Base-by-base conservation (phyloP, 2,329 filamentous ascomycete species). In the Bertia moriformis region DNA sequence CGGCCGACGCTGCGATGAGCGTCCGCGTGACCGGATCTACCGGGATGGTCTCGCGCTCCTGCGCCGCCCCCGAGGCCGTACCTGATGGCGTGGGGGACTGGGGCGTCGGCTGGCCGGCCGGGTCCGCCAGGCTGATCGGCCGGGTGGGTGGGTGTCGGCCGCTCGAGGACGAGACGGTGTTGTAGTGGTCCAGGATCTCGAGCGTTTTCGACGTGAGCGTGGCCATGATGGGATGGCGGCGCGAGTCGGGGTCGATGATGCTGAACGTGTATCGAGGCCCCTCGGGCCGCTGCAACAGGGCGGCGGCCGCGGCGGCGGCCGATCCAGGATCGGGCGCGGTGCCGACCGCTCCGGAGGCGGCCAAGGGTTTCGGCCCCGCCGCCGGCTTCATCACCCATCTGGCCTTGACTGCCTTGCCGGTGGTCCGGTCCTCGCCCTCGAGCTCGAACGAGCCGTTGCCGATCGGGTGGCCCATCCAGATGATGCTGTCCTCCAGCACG, bases 191-290 rank as follows among this genome's bases (percentile, higher is more conserved):
- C 43, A 76, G 71, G 37, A 89, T 71, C 38, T 84, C 76, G 19
- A 89, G 69, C 12, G 67, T 71, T 3, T 66, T 65, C 12, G 67
- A 67, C 3, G 71, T 78, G 35, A 89, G 63, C 2, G 69, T 73
- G 1, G 80, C 83, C 58, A 88, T 70, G 49, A 88, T 73, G 3
- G 84, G 83, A 51, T 89, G 83, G 12, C 78, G 73, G 22, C 80
- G 67, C 5, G 71, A 73, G 37, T 70, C 69, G 0, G 81, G 73
- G 47, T 82, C 73, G 48, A 89, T 77, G 44, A 85, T 73, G 59
- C 80, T 86, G 53, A 89, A 89, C 5, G 75, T 84, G 61, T 78
- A 88, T 51, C 73, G 76, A 41, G 58, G 61, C 37, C 73, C 70
- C 1, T 50, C 43, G 2, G 56, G 46, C n/a, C n/a, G n/a, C n/a